Evolutionary conservation across 148 eudicot species (phyloP).

Genomic region (Pharnaceum exiguum): DNA sequence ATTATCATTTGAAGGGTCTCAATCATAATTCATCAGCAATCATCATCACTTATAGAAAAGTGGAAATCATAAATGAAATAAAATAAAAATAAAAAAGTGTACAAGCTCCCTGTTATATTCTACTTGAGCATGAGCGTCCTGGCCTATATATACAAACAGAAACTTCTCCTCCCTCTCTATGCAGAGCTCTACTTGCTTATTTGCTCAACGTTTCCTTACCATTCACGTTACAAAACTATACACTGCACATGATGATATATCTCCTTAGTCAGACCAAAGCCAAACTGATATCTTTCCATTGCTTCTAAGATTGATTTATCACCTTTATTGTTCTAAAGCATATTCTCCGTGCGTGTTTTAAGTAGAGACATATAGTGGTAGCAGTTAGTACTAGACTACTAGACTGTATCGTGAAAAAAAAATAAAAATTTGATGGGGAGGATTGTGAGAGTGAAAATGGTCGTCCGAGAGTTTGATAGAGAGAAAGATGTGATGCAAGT

Average conservation of each 20-base stretch:
- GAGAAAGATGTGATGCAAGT: constrained; percentile 48
- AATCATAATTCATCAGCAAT: background rate
- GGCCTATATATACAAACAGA: background rate
- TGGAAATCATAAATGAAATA: too few relatives aligned
- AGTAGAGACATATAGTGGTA: background rate
- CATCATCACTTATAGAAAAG: background rate
- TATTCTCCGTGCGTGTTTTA: background rate
- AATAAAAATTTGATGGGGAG: constrained; percentile 6
- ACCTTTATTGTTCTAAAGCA: background rate
- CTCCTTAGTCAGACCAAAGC: too few relatives aligned
- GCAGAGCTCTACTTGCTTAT: background rate
- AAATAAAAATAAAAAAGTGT: too few relatives aligned
- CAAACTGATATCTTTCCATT: too few relatives aligned
- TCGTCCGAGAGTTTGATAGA: constrained; percentile 51
- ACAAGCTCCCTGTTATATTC: too few relatives aligned
- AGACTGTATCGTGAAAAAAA: background rate
- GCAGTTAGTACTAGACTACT: background rate
- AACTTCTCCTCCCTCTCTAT: background rate
- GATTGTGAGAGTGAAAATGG: constrained; percentile 20
- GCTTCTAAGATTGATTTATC: too few relatives aligned
- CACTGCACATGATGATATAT: too few relatives aligned
- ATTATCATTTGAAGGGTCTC: background rate
- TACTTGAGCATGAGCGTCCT: background rate
- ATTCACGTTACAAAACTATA: constrained; percentile 3
- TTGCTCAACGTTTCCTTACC: constrained; percentile 13